Evolutionary conservation across 129 eudicot genomes (phyloP).

Genomic region (Mikania micrantha): DNA sequence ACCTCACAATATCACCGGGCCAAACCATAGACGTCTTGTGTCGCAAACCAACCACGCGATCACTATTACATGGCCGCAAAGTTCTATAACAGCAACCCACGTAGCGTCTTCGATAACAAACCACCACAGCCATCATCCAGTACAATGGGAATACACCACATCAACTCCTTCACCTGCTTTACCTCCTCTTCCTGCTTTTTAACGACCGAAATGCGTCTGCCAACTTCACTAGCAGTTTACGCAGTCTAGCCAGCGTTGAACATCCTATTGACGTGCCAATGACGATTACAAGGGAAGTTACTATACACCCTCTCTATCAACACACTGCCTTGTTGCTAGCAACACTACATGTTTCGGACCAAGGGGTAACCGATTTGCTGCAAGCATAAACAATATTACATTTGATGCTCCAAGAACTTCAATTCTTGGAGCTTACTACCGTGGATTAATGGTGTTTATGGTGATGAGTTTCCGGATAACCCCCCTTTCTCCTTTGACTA

Average conservation of each 20-base stretch:
- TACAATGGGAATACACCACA: slow-evolving; percentile 24
- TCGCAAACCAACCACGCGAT: slow-evolving; percentile 41
- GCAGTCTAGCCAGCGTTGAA: slow-evolving; percentile 31
- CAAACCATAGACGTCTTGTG: slow-evolving; percentile 53
- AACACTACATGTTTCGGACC: slow-evolving; percentile 22
- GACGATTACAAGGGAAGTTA: slow-evolving; percentile 18
- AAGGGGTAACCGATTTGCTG: slow-evolving; percentile 18
- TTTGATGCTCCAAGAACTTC: slow-evolving; percentile 31
- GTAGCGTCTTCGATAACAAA: slow-evolving; percentile 10
- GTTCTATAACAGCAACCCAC: slow-evolving; percentile 18
- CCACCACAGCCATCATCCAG: slow-evolving; percentile 44
- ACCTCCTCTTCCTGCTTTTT: slow-evolving; percentile 32
- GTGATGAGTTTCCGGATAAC: slow-evolving; percentile 30
- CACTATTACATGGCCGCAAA: slow-evolving; percentile 56
- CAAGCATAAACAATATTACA: slow-evolving; percentile 47
- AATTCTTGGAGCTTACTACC: slow-evolving; percentile 40
- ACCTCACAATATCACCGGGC: slow-evolving; percentile 50
- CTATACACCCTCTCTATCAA: slow-evolving; percentile 35
- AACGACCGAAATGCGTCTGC: slow-evolving; percentile 27
- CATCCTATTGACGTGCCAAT: slow-evolving; percentile 39
- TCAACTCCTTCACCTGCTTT: slow-evolving; percentile 3
- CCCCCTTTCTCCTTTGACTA: slow-evolving; percentile 48
- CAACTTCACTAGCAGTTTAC: slow-evolving; percentile 26
- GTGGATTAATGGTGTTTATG: slow-evolving; percentile 43
- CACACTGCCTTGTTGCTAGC: slow-evolving; percentile 19